Evolutionary conservation across 164 flowering plant genomes (phyloP).

Genomic region (Hamamelis virginiana): DNA sequence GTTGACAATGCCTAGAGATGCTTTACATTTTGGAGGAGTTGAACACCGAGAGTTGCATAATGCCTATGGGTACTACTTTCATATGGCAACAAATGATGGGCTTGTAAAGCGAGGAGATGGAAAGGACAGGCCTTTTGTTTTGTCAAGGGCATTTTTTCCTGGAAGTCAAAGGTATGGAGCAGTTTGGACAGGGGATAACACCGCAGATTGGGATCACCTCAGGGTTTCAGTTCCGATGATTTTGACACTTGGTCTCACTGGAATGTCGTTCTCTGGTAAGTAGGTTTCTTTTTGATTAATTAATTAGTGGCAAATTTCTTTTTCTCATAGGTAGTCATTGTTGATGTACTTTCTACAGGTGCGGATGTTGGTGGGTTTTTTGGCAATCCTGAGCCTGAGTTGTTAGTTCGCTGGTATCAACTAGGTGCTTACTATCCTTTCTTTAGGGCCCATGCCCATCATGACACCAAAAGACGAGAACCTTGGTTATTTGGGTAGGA

Average conservation of each 20-base stretch:
- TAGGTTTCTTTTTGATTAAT: neutral
- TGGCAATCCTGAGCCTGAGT: conserved; percentile 91
- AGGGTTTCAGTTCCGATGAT: conserved; percentile 96
- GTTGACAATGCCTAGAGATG: conserved; percentile 99
- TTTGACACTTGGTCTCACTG: conserved; percentile 90
- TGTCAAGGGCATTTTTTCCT: conserved; percentile 91
- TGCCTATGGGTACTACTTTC: conserved; percentile 94
- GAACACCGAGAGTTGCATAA: conserved; percentile 97
- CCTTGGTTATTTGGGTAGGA: conserved; percentile 97
- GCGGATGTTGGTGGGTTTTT: conserved; percentile 99
- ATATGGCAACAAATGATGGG: conserved; percentile 91
- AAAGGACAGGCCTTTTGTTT: conserved; percentile 93
- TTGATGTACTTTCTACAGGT: conserved; percentile 43
- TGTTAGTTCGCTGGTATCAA: conserved; percentile 98
- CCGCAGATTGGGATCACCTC: conserved; percentile 97
- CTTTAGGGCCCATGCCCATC: conserved; percentile 98
- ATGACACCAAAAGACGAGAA: conserved; percentile 93
- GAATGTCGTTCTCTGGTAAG: conserved; percentile 83
- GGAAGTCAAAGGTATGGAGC: conserved; percentile 96
- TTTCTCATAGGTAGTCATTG: neutral
- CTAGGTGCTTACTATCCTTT: conserved; percentile 96
- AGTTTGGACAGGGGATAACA: conserved; percentile 96
- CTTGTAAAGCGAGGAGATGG: conserved; percentile 83
- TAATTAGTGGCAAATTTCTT: neutral
- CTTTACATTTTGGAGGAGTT: conserved; percentile 77